Base-by-base conservation (phyloP, 805 yeast species). In the Teunomyces pallodes region DNA sequence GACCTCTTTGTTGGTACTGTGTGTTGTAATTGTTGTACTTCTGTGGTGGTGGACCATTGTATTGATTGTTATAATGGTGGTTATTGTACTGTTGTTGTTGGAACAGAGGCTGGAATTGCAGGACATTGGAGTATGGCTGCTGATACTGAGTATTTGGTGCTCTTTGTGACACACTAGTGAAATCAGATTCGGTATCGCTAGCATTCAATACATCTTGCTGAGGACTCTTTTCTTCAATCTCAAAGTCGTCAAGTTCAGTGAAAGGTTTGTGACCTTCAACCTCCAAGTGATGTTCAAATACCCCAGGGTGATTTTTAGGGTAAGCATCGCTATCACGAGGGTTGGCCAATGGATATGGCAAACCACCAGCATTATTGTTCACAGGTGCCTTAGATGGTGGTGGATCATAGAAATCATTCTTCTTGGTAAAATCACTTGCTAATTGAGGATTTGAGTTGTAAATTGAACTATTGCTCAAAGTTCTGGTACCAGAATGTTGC, bases 131-230 rank as follows among this genome's bases (percentile, higher is more conserved):
- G 44, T 52, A 45, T 17, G 36, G 49, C 6, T 36, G 49, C 24
- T 44, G 43, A 33, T 80, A 82, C 26, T 70, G 66, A 13, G 86
- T 87, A 57, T 86, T 86, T 12, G 82, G 75, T 26, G 84, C 90
- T 61, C 92, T 73, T 65, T 86, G 92, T 6, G 91, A 84, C 1
- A 87, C 87, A 45, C 90, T 83, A 1, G 94, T 86, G 64, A 87
- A 84, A 58, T 84, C 85, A 0, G 92, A 86, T 42, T 74, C 81
- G 29, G 61, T 61, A 51, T 72, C 77, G 0, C 76, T 72, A 42
- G 64, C 70, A 14, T 55, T 42, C 26, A 26, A 36, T 4, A 35
- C 24, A 20, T 54, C 54, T 5, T 38, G 45, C 17, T 38, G 45
- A 16, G 48, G 51, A 24, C 29, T 42, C 24, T 56, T 62, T 32